Percentiles rank a stretch among this genome's conserved stretches.
phyloP scores from a whole-genome alignment of 2,329 filamentous ascomycete genomes.

The Massarina eburnea region DNA sequence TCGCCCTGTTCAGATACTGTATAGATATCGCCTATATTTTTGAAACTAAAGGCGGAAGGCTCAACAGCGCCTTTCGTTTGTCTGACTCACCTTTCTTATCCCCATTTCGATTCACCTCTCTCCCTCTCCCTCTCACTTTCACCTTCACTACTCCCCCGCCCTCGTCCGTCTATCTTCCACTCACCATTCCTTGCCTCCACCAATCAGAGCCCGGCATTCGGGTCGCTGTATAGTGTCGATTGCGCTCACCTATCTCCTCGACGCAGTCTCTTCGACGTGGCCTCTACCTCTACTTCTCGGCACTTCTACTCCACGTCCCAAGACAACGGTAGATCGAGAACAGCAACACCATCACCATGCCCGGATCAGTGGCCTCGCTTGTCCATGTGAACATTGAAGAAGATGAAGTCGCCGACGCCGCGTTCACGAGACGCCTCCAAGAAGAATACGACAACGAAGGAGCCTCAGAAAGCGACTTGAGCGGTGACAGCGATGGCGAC shows the following conservation, averaged over 20 bases:
- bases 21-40: conserved; percentile 29
- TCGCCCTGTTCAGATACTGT: conserved; percentile 15
- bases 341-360: not conserved
- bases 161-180: not conserved
- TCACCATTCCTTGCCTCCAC: not conserved
- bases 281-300: too few species aligned
- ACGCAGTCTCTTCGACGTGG: not conserved
- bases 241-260: too few species aligned
- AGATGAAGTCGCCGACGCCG: not conserved
- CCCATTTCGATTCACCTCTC: too few species aligned
- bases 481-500: not conserved
- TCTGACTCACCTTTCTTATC: too few species aligned
- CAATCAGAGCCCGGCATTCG: not conserved
- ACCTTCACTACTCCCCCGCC: not conserved
- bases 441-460: not conserved
- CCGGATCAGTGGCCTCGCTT: not conserved
- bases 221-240: too few species aligned
- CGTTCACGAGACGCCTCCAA: not conserved
- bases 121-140: not conserved
- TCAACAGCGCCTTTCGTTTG: not conserved
- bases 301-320: not conserved
- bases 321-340: not conserved
- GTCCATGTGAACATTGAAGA: not conserved
- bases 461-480: not conserved
- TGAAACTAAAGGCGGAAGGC: too few species aligned